Percentiles rank a stretch among this genome's conserved stretches.
Evolutionary conservation across 2,329 filamentous ascomycete genomes (phyloP).

Genomic region (Ascosphaera aggregata): DNA sequence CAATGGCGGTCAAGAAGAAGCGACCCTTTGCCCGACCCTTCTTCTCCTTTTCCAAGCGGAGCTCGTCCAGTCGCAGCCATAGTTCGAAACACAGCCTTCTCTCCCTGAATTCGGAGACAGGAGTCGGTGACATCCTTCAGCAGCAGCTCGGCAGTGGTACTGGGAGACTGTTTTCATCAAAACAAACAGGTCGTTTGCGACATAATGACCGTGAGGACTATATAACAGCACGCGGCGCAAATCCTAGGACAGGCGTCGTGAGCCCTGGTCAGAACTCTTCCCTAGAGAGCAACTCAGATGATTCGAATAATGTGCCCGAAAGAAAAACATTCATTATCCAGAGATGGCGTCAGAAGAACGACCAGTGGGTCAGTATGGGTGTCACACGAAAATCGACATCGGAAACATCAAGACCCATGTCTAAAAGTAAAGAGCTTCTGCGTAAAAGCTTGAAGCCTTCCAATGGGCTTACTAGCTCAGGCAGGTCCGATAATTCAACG

Average conservation of each 20-base stretch:
- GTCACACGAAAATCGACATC: constrained; percentile 6
- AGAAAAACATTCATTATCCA: constrained; percentile 2
- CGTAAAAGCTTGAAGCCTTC: too few species aligned
- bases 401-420: neutral
- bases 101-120: constrained; percentile 1
- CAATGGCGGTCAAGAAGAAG: neutral
- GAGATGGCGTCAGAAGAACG: constrained; percentile 14
- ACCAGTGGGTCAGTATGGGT: constrained; percentile 15
- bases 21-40: neutral
- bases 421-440: neutral
- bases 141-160: neutral
- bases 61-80: neutral
- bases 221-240: constrained; percentile 13
- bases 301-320: neutral
- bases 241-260: constrained; percentile 15
- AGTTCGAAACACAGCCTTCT: neutral
- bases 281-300: neutral
- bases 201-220: constrained; percentile 12
- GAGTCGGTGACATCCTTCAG: constrained; percentile 3
- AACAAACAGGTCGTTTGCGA: neutral
- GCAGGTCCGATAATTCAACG: too few species aligned
- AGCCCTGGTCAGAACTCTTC: constrained; percentile 9
- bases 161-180: neutral
- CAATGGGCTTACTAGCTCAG: neutral
- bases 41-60: neutral